Base-by-base conservation (phyloP, 1,139 yeast species). In the Geotrichum macrosporum region DNA sequence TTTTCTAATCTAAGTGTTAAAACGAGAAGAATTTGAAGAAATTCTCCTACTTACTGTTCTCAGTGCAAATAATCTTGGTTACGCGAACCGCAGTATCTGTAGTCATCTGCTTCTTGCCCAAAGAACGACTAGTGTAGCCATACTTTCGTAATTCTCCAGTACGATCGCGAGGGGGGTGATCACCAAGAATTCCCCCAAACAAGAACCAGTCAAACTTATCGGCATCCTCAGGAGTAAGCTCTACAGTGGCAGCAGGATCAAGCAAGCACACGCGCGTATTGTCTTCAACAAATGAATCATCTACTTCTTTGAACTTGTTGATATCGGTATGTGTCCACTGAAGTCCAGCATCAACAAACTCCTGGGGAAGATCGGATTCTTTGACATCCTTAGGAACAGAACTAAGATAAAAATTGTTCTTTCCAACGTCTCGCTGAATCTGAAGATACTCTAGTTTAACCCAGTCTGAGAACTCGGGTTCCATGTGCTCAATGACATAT, bases 71-170 rank as follows among this genome's bases (percentile, higher is more conserved):
- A 44, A 76, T 64, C 59, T 85, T 88, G 1, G 96, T 86, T 24
- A 94, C 86, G 66, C 98, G 77, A 31, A 92, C 84, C 1, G 97
- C 97, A 2, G 97, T 89, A 61, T 92, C 98, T 0, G 98, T 92
- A 21, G 97, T 87, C 97, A 92, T 89, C 63, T 92, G 98, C 56
- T 84, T 76, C 47, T 73, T 77, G 1, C 96, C 97, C 48, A 92
- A 72, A 62, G 95, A 76, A 66, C 92, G 80, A 12, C 96, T 95
- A 2, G 76, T 79, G 58, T 87, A 82, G 5, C 73, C 95, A 58
- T 88, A 81, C 59, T 84, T 84, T 61, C 95, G 76, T 53, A 92
- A 74, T 57, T 88, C 89, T 1, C 92, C 94, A 2, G 98, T 92
- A 65, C 97, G 80, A 63, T 92, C 97, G 57, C 95, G 76, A 59